Evolutionary conservation across 805 yeast species (phyloP), one percentile per base, ranked within the genome.

Genomic region (Pichia kluyveri): DNA sequence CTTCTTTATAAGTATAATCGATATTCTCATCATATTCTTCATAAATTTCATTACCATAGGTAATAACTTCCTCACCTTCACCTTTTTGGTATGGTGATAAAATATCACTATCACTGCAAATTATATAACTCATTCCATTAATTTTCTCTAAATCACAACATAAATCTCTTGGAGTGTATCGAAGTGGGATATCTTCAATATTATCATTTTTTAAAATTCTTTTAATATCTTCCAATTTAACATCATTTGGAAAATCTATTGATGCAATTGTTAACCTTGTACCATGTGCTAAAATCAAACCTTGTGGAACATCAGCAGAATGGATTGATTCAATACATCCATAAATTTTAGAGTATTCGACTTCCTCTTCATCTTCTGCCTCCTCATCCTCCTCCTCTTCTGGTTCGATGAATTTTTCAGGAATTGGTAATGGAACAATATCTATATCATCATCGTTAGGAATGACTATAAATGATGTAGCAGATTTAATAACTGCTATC

Each of bases 301-400:
- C 91, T 44, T 72, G 69, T 1, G 69, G 67, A 47, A 76, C 69
- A 51, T 85, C 93, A 50, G 77, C 86, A 41, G 86, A 80, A 19
- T 67, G 67, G 57, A 87, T 80, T 0, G 79, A 66, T 2, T 31
- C 42, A 18, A 41, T 26, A 40, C 42, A 41, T 23, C 48, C 45
- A 36, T 44, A 48, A 9, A 23, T 19, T 38, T 48, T 48, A 3
- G 40, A 8, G 38, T 23, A 48, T 18, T 15, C 26, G 1, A 14
- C 41, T 12, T 41, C 32, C 12, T 40, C 45, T 30, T 41, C 32
- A 17, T 40, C 45, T 30, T 44, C 40, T 8, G 30, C 45, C 10
- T 44, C 45, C 8, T 47, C 46, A 28, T 27, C 36, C 3, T 36
- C 44, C 18, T 41, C 32, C 12, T 40, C 45, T 30, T 44, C 40